Evolutionary conservation across 129 eudicot species (phyloP).

Genomic region (Oenanthe sinensis): DNA sequence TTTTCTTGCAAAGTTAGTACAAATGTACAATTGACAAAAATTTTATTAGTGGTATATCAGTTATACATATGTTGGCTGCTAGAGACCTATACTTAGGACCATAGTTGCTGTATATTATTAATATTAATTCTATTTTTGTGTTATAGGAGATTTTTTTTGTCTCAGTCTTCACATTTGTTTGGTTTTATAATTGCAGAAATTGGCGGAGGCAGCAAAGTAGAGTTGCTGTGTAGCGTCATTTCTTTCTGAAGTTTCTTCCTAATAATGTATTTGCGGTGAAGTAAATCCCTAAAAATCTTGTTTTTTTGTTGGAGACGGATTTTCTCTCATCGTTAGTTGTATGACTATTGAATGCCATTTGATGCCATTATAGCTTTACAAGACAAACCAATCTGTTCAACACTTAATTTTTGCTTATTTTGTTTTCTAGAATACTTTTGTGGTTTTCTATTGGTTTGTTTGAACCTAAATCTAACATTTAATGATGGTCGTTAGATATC

Average conservation of each 20-base stretch:
- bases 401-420: background rate
- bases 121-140: background rate
- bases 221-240: background rate
- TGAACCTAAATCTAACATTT: background rate
- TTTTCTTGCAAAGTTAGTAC: background rate
- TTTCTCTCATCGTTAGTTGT: background rate
- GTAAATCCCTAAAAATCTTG: background rate
- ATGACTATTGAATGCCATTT: background rate
- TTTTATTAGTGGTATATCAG: background rate
- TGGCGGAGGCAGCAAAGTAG: constrained; percentile 1
- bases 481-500: background rate
- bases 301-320: background rate
- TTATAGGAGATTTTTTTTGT: background rate
- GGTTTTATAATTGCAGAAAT: constrained; percentile 5
- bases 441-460: background rate
- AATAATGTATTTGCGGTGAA: background rate
- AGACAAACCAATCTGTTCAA: background rate
- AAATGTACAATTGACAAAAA: background rate
- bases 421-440: background rate
- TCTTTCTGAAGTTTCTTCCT: background rate
- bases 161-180: background rate
- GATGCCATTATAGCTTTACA: background rate
- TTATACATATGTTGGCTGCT: background rate
- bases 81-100: background rate
- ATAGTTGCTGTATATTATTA: background rate